Evolutionary conservation across 306 rosid genomes (phyloP).

Genomic region (Acacia crassicarpa): DNA sequence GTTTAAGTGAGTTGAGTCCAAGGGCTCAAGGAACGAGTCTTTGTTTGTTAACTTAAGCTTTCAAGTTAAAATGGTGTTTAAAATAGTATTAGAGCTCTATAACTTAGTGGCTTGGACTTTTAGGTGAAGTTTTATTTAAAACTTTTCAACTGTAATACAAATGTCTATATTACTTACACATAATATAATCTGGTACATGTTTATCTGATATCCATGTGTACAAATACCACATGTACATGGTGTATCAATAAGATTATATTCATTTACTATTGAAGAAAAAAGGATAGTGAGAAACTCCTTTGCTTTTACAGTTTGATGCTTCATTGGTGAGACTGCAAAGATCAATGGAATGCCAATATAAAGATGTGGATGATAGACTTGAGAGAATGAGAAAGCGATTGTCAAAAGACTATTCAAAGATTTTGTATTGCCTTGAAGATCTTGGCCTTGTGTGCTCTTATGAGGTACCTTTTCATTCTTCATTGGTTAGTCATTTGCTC

Average conservation of each 20-base stretch:
- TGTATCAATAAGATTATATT: not conserved
- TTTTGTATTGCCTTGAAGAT: constrained; percentile 66
- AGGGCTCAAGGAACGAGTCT: not conserved
- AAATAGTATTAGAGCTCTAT: not conserved
- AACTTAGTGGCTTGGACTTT: not conserved
- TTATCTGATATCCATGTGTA: not conserved
- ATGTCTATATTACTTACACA: not conserved
- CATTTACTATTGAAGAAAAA: not conserved
- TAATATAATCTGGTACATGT: not conserved
- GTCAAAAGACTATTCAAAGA: constrained; percentile 49
- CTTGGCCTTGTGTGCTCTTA: constrained; percentile 67
- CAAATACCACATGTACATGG: not conserved
- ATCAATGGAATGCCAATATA: constrained; percentile 37
- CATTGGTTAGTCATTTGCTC: not conserved
- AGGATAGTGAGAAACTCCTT: constrained; percentile 10
- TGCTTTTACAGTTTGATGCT: constrained; percentile 49
- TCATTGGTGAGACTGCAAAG: constrained; percentile 37
- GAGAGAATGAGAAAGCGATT: constrained; percentile 46
- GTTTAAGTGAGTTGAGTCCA: too few relatives aligned
- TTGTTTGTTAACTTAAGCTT: not conserved
- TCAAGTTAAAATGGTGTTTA: not conserved
- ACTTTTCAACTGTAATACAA: not conserved
- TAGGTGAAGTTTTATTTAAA: not conserved
- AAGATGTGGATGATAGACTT: constrained; percentile 45
- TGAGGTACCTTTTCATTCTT: constrained; percentile 51